A percentile compares a stretch with the other conserved stretches of the same genome.
These are phyloP conservation scores for Magnaporthiopsis rhizophila DNA, from an alignment of 2,329 filamentous ascomycete genomes.

Conservation along the genomic window DNA sequence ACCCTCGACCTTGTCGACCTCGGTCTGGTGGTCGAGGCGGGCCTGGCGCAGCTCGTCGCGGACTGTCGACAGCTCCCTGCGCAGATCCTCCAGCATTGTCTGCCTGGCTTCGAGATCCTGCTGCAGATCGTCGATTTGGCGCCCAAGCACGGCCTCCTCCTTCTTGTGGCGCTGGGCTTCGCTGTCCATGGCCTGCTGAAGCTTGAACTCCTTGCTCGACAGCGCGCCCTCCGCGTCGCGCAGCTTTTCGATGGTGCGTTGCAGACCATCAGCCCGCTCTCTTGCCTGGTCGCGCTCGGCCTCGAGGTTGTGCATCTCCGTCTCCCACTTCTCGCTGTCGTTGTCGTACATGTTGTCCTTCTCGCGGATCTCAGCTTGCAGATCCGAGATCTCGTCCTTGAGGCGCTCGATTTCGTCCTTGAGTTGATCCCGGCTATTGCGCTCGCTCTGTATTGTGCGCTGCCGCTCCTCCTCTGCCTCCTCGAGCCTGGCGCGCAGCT, in stretches of 20 bases:
- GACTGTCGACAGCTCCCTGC: conserved; percentile 56
- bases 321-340: conserved; percentile 66
- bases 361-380: conserved; percentile 58
- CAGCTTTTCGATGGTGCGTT: conserved; percentile 62
- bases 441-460: conserved; percentile 18
- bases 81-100: conserved; percentile 54
- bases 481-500: conserved; percentile 38
- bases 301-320: conserved; percentile 55
- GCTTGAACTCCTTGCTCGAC: conserved; percentile 57
- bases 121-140: conserved; percentile 69
- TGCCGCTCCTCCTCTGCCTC: conserved; percentile 21
- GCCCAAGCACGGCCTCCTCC: conserved; percentile 61
- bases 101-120: conserved; percentile 62
- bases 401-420: conserved; percentile 40
- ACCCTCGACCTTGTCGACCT: conserved; percentile 57
- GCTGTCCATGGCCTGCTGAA: conserved; percentile 61
- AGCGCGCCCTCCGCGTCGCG: conserved; percentile 60
- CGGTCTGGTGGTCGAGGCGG: conserved; percentile 52
- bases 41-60: conserved; percentile 64
- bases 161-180: conserved; percentile 64
- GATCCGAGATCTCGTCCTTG: conserved; percentile 50
- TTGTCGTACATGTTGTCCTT: conserved; percentile 64
- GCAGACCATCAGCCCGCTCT: conserved; percentile 58
- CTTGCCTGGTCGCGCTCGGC: conserved; percentile 59
- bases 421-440: conserved; percentile 26